Base-by-base conservation (phyloP, 768 basidiomycete genomes). In the Calocybe gangraenosa region DNA sequence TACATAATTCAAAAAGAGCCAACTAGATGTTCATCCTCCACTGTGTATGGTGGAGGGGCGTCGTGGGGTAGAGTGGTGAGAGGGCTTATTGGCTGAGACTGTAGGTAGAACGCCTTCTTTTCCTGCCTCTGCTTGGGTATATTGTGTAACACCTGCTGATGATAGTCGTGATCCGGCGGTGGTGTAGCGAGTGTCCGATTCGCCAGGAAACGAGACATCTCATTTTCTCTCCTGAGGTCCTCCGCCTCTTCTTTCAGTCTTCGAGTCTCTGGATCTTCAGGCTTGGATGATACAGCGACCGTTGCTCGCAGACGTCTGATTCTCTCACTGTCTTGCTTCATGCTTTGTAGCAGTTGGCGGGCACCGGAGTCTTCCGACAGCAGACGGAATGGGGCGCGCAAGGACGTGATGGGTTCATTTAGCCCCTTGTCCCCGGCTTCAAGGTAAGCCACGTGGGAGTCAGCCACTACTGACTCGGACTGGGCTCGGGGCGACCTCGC, bases 201-300 rank as follows among this genome's bases (percentile, higher is more conserved):
- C 10, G 30, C 32, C 14, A 51, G 42, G 11, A 28, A 36, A 11
- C 42, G 35, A n/a, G 44, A 44, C 2, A 51, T 38, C 19, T 51
- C 50, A 18, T 47, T 47, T n/a, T 51, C 50, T 13, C 43, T 37
- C 28, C 43, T 22, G 14, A 51, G 50, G 30, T 47, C 30, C 19
- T 47, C 50, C 15, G 47, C 35, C 18, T 47, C 50, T 3, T 51
- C 33, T 21, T 21, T 21, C 18, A 51, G 20, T 9, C n/a, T 20
- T 44, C 30, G 42, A 13, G 37, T 19, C 7, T 47, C 46, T 11
- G 43, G 9, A 25, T 32, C 21, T 15, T 8, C 31, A 17, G n/a
- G 34, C 13, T 19, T 46, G 14, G 18, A 40, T 15, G 23, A 18
- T 14, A 17, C 10, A 22, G 9, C 14, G 6, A 17, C 28, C 25